Base-by-base conservation (phyloP, 257 asterid species). In the Phtheirospermum japonicum region DNA sequence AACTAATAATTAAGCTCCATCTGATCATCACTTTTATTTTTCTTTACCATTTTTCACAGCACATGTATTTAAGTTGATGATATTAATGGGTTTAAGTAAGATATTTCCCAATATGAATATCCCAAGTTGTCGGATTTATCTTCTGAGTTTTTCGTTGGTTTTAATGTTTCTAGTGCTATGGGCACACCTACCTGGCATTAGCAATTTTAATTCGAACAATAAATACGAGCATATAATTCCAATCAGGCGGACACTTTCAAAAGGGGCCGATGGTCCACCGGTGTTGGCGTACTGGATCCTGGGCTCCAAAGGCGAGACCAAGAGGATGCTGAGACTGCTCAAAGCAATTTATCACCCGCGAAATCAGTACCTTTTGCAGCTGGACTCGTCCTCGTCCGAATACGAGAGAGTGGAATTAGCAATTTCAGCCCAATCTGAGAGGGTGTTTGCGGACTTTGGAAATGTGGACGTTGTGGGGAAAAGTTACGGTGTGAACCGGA, bases 271-370 rank as follows among this genome's bases (percentile, higher is more conserved):
- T 43, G 55, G 75, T 13, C 82, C 86, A 11, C 83, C 83, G 14
- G 33, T 79, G 43, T 23, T 82, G 49, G 92, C 92, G 5, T 84
- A 84, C 59, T 77, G 79, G 86, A 73, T 82, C 42, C 71, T 82
- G 2, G 88, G 92, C 7, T 58, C 75, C 5, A 18, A 5, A 34
- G 86, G 86, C 16, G 85, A 84, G 2, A 67, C 63, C 31, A 20
- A 39, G 66, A 77, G 79, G 62, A 80, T 84, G 8, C 39, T 79
- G 73, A 79, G 88, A 74, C 74, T 84, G 16, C 39, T 77, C 40
- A 76, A 57, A 59, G 76, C 83, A 4, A 59, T 77, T 32, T 77
- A 84, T 67, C 88, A 84, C 46, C 92, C 86, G 4, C 77, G 92
- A 36, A 84, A 84, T 9, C 79, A 74, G 59, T 84, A 84, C 53